A percentile compares a stretch with the other conserved stretches of the same genome.
Conservation (phyloP, 1,284 basidiomycete genomes). For the Moesziomyces sp. region DNA sequence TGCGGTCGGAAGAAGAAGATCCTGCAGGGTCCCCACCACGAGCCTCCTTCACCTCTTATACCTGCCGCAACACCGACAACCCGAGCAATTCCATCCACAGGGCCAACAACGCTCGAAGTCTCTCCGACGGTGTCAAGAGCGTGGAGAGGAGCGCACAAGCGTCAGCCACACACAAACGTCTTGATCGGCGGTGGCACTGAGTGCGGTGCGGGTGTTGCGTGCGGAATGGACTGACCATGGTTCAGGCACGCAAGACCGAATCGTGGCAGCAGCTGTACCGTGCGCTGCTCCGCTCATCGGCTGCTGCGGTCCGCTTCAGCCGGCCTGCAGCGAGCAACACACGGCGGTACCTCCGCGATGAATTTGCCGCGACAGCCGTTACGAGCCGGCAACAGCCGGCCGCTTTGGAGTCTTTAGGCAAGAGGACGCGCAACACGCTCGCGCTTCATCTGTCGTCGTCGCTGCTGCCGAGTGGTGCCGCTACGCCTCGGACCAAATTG, state of each 20-base stretch:
- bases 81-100: too few relatives aligned
- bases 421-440: slow-evolving; percentile 19
- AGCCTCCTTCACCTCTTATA: too few relatives aligned
- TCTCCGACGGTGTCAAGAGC: too few relatives aligned
- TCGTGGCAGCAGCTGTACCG: slow-evolving; percentile 28
- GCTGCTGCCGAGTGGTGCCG: slow-evolving; percentile 1
- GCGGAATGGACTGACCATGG: slow-evolving; percentile 8
- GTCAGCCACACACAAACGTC: not conserved
- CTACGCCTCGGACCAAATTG: too few relatives aligned
- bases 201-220: not conserved
- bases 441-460: slow-evolving; percentile 43
- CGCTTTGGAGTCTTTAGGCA: not conserved
- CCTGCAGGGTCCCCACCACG: not conserved
- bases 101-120: too few relatives aligned
- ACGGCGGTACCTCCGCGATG: slow-evolving; percentile 42
- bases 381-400: not conserved
- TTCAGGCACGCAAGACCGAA: not conserved
- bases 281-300: slow-evolving; percentile 23
- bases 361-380: slow-evolving; percentile 14
- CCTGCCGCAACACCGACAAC: too few relatives aligned
- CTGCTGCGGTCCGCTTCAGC: slow-evolving; percentile 42
- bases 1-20: not conserved
- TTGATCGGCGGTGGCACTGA: too few relatives aligned
- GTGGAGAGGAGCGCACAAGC: not conserved
- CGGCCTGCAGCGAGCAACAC: slow-evolving; percentile 49